Base-by-base conservation (phyloP, 2,329 filamentous ascomycete species). In the Nigrospora osmanthi region DNA sequence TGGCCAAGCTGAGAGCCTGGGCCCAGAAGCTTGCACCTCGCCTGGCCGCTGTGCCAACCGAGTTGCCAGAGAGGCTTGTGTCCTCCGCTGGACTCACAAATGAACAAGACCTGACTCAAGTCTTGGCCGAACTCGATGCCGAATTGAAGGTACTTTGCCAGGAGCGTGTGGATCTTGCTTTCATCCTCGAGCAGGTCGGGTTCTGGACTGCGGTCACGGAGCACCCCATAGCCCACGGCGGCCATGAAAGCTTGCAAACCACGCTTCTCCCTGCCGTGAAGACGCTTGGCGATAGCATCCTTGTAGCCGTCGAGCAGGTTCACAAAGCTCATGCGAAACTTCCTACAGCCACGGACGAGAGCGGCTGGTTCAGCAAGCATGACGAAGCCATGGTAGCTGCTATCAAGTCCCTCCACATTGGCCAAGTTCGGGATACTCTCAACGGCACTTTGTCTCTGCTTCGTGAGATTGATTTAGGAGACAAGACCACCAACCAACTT, bases 271-370 rank as follows among this genome's bases (percentile, higher is more conserved):
- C 73, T 13, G 68, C 73, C 4, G 63, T 89, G 2, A 76, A 87
- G 34, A 75, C 65, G 1, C 70, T 85, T n/a, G 78, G 84, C 39
- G 87, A 95, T 62, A 78, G 80, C 41, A 77, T 91, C 28, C 79
- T 96, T 2, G 85, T 91, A 33, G 83, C 86, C 1, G 74, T 95
- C 40, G 89, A 96, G 61, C 80, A 83, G 50, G 74, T 85, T 38
- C 77, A 80, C 47, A 78, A 77, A 48, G 66, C 72, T 3, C 66
- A 80, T 10, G 63, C 69, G 11, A 68, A 70, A 4, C 65, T 83
- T 2, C 81, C 84, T 1, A 59, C 64, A 5, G 78, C 82, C 1
- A 69, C 71, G 1, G 81, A 87, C 32, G 79, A 85, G 37, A 55
- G 70, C 1, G 70, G 74, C 2, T 89, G 86, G 81, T 63, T 90